Evolutionary conservation across 768 basidiomycete species (phyloP), one percentile per base, ranked within the genome.

Genomic region (Dacryopinax primogenitus): DNA sequence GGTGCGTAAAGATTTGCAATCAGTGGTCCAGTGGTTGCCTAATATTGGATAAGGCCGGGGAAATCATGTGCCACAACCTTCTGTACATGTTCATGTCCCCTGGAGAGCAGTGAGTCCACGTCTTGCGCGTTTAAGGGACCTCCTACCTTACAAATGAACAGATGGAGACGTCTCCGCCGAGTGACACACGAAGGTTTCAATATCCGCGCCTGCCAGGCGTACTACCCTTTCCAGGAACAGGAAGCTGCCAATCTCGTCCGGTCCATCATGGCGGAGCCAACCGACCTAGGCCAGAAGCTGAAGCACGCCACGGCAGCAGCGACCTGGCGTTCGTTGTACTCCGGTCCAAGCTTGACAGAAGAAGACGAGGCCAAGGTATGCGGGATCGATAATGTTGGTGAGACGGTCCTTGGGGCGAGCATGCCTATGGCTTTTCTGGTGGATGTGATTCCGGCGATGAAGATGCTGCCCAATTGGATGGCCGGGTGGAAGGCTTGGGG

Each of bases 1-100:
- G 62, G 28, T 63, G 45, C 4, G 51, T 61, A 1, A 35, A 41
- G 39, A 62, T 36, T 12, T 39, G 23, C 44, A 62, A 18, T 37
- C 34, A 18, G 36, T 39, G 69, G 44, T 75, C 71, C 37, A 74
- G 41, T 68, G 71, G 73, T 44, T 73, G 41, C 16, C 18, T 6
- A 44, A 18, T 30, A 26, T 32, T 30, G n/a, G n/a, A n/a, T n/a
- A n/a, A 58, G 51, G 51, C 51, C 6, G 51, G 51, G 26, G 51
- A 58, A 21, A 58, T 58, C 26, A 13, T 58, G 51, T 28, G 26
- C 15, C 51, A 21, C 4, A 28, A 58, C 26, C 51, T 58, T 30
- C 18, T 58, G 11, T 58, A 58, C 30, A 28, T 58, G 26, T 28
- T 58, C 30, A 58, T 58, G 51, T 30, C 51, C 4, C 21, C 26